These are phyloP conservation scores for Phytophthora constricta DNA, from an alignment of 352 stramenopile genomes.

Conservation along the genomic window DNA sequence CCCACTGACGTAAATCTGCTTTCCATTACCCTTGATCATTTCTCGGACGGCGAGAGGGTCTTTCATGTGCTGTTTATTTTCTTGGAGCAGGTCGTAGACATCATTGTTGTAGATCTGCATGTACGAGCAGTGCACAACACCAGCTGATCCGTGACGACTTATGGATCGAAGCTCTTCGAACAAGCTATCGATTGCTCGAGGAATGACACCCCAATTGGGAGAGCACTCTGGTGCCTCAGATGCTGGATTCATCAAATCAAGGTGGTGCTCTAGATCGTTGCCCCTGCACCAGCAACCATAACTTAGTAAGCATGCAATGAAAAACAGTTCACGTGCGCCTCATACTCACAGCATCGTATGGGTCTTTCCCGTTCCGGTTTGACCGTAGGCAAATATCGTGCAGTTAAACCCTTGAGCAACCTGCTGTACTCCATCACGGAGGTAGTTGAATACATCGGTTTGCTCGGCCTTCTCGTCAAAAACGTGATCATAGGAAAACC, in stretches of 20 bases:
- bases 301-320: conserved; percentile 3
- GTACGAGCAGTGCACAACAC: conserved; percentile 88
- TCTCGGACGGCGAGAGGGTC: conserved; percentile 61
- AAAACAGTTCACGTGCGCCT: background rate
- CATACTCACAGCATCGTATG: conserved; percentile 86
- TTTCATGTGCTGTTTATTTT: conserved; percentile 63
- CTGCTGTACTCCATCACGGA: conserved; percentile 73
- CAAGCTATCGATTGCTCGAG: conserved; percentile 81
- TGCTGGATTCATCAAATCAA: conserved; percentile 18
- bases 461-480: conserved; percentile 68
- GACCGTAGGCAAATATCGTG: conserved; percentile 92
- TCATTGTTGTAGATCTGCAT: conserved; percentile 94
- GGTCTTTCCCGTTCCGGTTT: conserved; percentile 92
- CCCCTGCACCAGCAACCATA: conserved; percentile 37
- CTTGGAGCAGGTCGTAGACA: conserved; percentile 74
- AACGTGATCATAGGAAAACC: conserved; percentile 77
- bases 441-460: conserved; percentile 76
- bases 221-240: conserved; percentile 8
- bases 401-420: conserved; percentile 90
- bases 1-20: conserved; percentile 91
- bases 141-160: conserved; percentile 52
- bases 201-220: conserved; percentile 79
- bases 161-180: conserved; percentile 80
- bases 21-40: conserved; percentile 80
- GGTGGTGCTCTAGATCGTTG: conserved; percentile 56